phyloP scores from a whole-genome alignment of 2,329 filamentous ascomycete genomes.

The Dryadomyces quercus-mongolicae region DNA sequence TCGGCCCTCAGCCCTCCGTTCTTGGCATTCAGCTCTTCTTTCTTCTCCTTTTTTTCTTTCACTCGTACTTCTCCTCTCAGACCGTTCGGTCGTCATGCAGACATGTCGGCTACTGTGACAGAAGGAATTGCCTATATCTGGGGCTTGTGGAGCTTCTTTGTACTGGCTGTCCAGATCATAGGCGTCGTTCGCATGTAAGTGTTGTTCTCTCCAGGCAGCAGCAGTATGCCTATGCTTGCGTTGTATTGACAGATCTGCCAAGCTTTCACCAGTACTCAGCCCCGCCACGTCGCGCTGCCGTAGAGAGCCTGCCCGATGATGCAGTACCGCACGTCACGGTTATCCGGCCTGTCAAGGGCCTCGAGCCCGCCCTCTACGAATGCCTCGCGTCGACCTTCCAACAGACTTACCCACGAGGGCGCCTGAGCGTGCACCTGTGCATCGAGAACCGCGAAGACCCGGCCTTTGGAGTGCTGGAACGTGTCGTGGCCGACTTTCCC shows the following conservation, averaged over 20 bases:
- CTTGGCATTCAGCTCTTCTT: not conserved
- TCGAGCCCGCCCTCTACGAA: conserved; percentile 83
- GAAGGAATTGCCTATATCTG: conserved; percentile 7
- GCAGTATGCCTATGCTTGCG: not conserved
- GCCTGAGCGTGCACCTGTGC: conserved; percentile 72
- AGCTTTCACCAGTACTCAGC: conserved; percentile 44
- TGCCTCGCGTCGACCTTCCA: conserved; percentile 79
- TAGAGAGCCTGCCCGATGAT: conserved; percentile 32
- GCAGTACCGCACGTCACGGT: conserved; percentile 74
- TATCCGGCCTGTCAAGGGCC: conserved; percentile 84
- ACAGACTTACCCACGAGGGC: conserved; percentile 67
- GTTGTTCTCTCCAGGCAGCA: not conserved
- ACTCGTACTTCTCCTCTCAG: not conserved
- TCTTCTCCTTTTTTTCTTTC: not conserved
- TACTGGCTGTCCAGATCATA: conserved; percentile 42
- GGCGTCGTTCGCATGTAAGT: conserved; percentile 44
- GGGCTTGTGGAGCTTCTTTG: conserved; percentile 34
- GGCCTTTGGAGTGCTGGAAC: conserved; percentile 60
- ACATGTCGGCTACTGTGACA: conserved; percentile 6
- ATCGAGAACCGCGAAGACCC: conserved; percentile 64
- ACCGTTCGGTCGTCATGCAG: not conserved
- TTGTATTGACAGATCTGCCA: not conserved
- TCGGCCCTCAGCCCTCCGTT: not conserved
- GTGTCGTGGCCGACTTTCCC: conserved; percentile 62
- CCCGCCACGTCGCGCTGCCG: conserved; percentile 34